A percentile compares a stretch with the other conserved stretches of the same genome.
phyloP scores from a whole-genome alignment of 495 filamentous ascomycete genomes.

The Neurospora sp. region DNA sequence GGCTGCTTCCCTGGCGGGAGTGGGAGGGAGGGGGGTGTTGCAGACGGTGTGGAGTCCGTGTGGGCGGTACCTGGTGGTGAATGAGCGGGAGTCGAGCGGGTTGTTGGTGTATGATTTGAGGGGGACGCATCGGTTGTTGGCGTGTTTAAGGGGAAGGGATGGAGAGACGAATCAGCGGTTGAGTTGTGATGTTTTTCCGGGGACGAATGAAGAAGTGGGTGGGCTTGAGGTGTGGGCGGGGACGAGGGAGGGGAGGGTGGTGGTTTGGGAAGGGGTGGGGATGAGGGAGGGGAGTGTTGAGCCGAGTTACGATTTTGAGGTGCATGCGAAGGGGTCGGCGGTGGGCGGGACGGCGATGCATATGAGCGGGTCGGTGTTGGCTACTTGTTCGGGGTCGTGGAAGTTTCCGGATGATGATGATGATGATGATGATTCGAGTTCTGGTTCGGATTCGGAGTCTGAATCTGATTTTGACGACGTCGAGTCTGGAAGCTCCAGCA shows the following conservation, averaged over 20 bases:
- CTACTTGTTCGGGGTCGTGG: slow-evolving; percentile 62
- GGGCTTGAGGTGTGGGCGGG: slow-evolving; percentile 79
- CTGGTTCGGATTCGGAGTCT: background rate
- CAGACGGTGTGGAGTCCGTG: slow-evolving; percentile 74
- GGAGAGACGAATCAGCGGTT: slow-evolving; percentile 70
- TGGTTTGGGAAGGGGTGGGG: slow-evolving; percentile 61
- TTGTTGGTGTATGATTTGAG: slow-evolving; percentile 79
- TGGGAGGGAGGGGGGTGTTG: slow-evolving; percentile 60
- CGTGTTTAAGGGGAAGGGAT: slow-evolving; percentile 58
- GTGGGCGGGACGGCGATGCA: slow-evolving; percentile 59
- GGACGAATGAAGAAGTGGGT: slow-evolving; percentile 26
- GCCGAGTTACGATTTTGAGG: slow-evolving; percentile 48
- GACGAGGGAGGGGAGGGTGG: slow-evolving; percentile 65
- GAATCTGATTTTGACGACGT: slow-evolving; percentile 4
- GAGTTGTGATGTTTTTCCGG: slow-evolving; percentile 56
- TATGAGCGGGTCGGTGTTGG: slow-evolving; percentile 53
- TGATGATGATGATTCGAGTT: slow-evolving; percentile 4
- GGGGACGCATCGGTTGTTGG: slow-evolving; percentile 56
- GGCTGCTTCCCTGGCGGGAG: slow-evolving; percentile 23
- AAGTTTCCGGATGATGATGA: slow-evolving; percentile 20
- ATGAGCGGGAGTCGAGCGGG: slow-evolving; percentile 68
- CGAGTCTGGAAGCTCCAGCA: slow-evolving; percentile 3
- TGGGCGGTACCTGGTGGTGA: slow-evolving; percentile 78
- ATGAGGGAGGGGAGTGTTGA: slow-evolving; percentile 42
- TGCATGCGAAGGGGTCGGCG: slow-evolving; percentile 37